A percentile compares a stretch with the other conserved stretches of the same genome.
These are phyloP conservation scores for Rubia balearica DNA, from an alignment of 305 asterid species.

Conservation along the genomic window DNA sequence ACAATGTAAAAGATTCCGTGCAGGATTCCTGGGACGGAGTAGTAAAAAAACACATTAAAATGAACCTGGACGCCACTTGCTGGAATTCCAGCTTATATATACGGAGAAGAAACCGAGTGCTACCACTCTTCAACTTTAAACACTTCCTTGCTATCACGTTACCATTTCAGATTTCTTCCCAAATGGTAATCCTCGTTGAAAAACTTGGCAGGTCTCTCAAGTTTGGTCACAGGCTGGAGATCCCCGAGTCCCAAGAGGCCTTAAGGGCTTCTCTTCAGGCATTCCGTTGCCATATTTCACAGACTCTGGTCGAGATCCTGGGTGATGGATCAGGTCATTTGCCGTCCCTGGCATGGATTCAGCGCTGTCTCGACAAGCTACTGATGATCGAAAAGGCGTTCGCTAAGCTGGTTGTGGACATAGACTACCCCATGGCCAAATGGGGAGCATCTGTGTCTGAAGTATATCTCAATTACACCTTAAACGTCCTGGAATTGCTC, in stretches of 20 bases:
- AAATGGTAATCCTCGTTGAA: slow-evolving; percentile 40
- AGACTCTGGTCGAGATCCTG: slow-evolving; percentile 25
- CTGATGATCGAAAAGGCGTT: slow-evolving; percentile 36
- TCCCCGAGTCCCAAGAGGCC: slow-evolving; percentile 29
- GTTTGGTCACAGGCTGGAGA: slow-evolving; percentile 29
- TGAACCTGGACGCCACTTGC: too few relatives aligned
- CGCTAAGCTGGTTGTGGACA: slow-evolving; percentile 36
- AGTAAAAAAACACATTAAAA: too few relatives aligned
- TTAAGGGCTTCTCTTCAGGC: slow-evolving; percentile 24
- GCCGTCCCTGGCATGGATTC: slow-evolving; percentile 26
- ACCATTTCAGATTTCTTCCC: background rate
- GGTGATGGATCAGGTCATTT: slow-evolving; percentile 21
- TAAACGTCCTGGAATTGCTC: slow-evolving; percentile 34
- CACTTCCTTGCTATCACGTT: background rate
- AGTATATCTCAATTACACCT: slow-evolving; percentile 40
- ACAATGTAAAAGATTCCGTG: too few relatives aligned
- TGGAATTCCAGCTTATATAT: too few relatives aligned
- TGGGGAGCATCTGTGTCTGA: slow-evolving; percentile 42
- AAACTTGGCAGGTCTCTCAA: slow-evolving; percentile 38
- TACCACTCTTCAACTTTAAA: background rate
- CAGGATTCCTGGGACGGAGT: too few relatives aligned
- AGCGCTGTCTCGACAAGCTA: slow-evolving; percentile 33
- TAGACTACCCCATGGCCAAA: slow-evolving; percentile 43
- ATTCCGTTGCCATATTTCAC: slow-evolving; percentile 42
- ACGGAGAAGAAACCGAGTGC: too few relatives aligned